Percentiles rank a stretch among this genome's conserved stretches.
phyloP scores from a whole-genome alignment of 495 filamentous ascomycete genomes.

The Xylaria palmicola region DNA sequence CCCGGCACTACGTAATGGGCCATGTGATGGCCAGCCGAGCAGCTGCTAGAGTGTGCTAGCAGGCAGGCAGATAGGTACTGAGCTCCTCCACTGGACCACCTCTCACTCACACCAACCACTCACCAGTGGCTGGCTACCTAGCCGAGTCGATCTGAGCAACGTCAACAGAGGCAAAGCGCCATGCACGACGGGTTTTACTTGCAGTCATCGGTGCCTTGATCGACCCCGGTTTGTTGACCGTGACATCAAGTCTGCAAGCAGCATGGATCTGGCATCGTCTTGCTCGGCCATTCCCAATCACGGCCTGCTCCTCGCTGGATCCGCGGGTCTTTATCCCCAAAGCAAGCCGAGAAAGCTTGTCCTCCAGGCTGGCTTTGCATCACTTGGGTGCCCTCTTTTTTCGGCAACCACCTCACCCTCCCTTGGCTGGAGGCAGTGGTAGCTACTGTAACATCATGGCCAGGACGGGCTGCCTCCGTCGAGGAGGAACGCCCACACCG shows the following conservation, averaged over 20 bases:
- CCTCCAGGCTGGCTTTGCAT: not conserved
- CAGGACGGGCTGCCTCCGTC: not conserved
- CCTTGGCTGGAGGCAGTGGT: too few relatives aligned
- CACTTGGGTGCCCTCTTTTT: not conserved
- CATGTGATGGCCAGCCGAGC: not conserved
- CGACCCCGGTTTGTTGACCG: not conserved
- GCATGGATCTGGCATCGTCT: conserved; percentile 6
- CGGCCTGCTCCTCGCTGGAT: conserved; percentile 7
- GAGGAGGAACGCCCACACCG: not conserved
- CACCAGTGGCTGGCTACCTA: not conserved
- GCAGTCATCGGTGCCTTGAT: not conserved
- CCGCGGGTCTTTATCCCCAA: not conserved
- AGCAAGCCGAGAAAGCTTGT: conserved; percentile 7
- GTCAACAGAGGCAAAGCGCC: not conserved
- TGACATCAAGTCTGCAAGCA: not conserved
- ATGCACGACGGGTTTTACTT: conserved; percentile 1
- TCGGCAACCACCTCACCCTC: not conserved
- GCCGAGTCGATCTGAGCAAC: too few relatives aligned
- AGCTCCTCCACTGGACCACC: too few relatives aligned
- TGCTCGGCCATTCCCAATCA: conserved; percentile 1
- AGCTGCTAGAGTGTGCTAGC: too few relatives aligned
- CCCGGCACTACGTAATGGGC: not conserved
- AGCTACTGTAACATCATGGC: conserved; percentile 1
- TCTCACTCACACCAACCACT: too few relatives aligned
- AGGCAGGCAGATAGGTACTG: too few relatives aligned